A percentile compares a stretch with the other conserved stretches of the same genome.
phyloP scores from a whole-genome alignment of 768 basidiomycete genomes.

The Amanita molliuscula region DNA sequence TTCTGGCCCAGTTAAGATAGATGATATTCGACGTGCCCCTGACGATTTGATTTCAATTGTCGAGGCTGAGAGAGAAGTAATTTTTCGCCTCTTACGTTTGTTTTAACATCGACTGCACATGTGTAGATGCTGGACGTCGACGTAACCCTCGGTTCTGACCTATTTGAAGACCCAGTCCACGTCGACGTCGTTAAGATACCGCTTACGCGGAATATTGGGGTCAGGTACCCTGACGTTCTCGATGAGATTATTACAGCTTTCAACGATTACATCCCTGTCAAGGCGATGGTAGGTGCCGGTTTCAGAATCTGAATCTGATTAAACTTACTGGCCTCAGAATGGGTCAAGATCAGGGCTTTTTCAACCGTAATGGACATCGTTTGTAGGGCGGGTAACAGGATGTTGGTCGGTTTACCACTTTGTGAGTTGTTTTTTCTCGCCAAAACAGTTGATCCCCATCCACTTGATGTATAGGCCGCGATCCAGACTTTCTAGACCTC shows the following conservation, averaged over 20 bases:
- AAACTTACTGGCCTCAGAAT: no score
- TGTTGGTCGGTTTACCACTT: no score
- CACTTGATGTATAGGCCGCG: conserved; percentile 8
- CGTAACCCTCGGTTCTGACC: conserved; percentile 21
- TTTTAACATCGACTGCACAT: neutral
- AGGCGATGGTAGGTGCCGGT: conserved; percentile 10
- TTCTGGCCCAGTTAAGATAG: conserved; percentile 26
- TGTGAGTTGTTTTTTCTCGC: neutral
- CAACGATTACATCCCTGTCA: conserved; percentile 10
- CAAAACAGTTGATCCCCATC: neutral
- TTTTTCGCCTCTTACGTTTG: neutral
- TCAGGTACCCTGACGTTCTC: conserved; percentile 14
- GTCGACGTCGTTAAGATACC: conserved; percentile 15
- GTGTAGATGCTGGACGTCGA: conserved; percentile 21
- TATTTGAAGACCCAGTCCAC: conserved; percentile 9
- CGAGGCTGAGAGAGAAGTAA: conserved; percentile 21
- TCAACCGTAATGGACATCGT: no score
- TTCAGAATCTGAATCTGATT: conserved; percentile 16
- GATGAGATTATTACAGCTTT: conserved; percentile 16
- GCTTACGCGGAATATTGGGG: conserved; percentile 19
- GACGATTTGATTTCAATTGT: conserved; percentile 33
- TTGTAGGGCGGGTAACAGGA: no score
- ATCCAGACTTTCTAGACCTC: conserved; percentile 12
- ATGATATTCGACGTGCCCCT: conserved; percentile 35
- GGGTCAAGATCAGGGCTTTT: no score